Base-by-base conservation (phyloP, 2,329 filamentous ascomycete species). In the Ophiostoma sp. region DNA sequence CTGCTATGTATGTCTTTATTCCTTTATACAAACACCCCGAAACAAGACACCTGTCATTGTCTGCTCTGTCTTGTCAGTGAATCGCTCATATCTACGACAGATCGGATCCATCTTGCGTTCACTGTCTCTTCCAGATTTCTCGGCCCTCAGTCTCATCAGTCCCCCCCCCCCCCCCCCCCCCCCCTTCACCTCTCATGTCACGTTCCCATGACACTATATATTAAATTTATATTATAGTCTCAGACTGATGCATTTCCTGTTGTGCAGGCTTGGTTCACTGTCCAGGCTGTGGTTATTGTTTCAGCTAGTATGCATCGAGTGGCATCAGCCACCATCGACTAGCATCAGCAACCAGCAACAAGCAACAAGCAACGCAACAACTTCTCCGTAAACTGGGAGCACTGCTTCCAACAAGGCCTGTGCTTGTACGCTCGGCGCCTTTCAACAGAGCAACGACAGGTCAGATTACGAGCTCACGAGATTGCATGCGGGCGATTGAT, bases 1-100 rank as follows among this genome's bases (percentile, higher is more conserved):
- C 52, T 54, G 8, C 23, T n/a, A 33, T n/a, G 39, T 41, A 11
- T 41, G 39, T 41, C 39, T 41, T 17, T 20, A 27, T 27, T 27
- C 27, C n/a, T 3, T 23, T 13, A 13, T 27, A 57, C 27, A 15
- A 62, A 33, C 27, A 33, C 27, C 57, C 27, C 27, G 57, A 31
- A 62, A 33, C 57, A 62, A 62, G 27, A 62, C 57, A 62, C 23
- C 11, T 62, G 57, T 62, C 57, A 62, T 27, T 57, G 57, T 7
- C 27, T 11, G 7, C 17, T 23, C n/a, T 33, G 57, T 62, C 57
- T 62, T 33, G n/a, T 54, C 13, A 20, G 57, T 62, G 54, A 60
- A 8, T 62, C 57, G 23, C 57, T 62, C 57, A 27, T 62, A 62
- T 62, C 57, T 62, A 62, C 57, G 57, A 62, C 57, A 35, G 57